These are phyloP conservation scores for Acmispon strigosus DNA, from an alignment of 306 rosid species.

Conservation along the genomic window DNA sequence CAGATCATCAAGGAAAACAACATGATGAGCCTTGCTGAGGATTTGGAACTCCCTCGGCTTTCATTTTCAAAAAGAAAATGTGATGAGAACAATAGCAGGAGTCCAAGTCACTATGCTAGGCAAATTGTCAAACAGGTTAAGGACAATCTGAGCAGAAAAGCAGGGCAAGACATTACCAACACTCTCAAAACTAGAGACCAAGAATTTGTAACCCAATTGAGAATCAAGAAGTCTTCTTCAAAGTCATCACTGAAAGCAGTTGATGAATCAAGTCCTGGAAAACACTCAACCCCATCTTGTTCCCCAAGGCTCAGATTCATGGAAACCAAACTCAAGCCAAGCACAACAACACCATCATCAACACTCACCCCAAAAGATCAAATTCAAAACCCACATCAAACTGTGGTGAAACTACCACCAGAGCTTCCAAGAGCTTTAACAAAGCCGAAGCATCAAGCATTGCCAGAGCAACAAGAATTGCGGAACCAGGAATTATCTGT, in stretches of 20 bases:
- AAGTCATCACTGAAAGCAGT: conserved; percentile 17
- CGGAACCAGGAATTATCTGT: neutral
- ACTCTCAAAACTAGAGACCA: conserved; percentile 30
- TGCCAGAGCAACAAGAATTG: conserved; percentile 14
- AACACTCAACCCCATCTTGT: conserved; percentile 17
- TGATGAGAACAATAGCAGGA: conserved; percentile 33
- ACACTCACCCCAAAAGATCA: conserved; percentile 26
- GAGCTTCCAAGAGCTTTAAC: conserved; percentile 25
- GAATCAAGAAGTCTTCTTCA: conserved; percentile 28
- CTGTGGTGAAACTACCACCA: neutral
- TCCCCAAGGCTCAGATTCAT: conserved; percentile 45
- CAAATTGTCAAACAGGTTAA: conserved; percentile 74
- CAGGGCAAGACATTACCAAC: conserved; percentile 74
- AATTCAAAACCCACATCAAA: conserved; percentile 20
- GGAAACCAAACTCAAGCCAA: conserved; percentile 40
- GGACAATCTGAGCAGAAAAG: conserved; percentile 60
- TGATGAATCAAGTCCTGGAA: conserved; percentile 29
- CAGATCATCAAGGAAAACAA: conserved; percentile 66
- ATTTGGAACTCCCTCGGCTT: conserved; percentile 40
- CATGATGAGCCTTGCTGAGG: conserved; percentile 17
- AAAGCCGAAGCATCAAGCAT: conserved; percentile 26
- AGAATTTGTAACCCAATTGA: conserved; percentile 30
- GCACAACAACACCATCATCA: neutral
- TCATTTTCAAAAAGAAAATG: conserved; percentile 36
- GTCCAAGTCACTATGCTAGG: conserved; percentile 52